Conservation (phyloP, 805 yeast genomes). For the Lipomyces mesembrius region DNA sequence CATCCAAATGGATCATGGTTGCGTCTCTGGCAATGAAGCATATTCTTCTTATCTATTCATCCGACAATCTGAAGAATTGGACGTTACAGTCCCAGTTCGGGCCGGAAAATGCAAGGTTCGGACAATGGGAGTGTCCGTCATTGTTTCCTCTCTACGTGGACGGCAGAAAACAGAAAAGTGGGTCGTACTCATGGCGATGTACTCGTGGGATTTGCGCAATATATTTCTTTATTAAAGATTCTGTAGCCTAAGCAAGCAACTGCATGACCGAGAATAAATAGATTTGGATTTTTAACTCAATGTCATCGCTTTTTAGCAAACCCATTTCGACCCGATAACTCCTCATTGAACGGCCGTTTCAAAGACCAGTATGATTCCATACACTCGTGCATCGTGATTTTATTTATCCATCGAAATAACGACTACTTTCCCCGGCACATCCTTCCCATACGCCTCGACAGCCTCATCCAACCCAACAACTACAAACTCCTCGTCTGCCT, state of each 20-base stretch:
- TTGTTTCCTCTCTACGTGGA: constrained; percentile 45
- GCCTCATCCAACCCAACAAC: background rate
- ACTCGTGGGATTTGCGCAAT: no score
- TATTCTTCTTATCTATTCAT: constrained; percentile 10
- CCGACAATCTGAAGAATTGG: constrained; percentile 14
- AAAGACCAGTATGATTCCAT: no score
- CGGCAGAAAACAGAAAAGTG: constrained; percentile 42
- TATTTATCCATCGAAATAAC: background rate
- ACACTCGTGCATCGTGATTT: no score
- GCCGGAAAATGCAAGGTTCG: constrained; percentile 41
- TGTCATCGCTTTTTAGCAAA: no score
- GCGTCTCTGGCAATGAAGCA: constrained; percentile 18
- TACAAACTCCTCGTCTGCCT: background rate
- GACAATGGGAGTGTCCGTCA: constrained; percentile 53
- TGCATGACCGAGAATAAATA: no score
- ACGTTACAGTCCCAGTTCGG: background rate
- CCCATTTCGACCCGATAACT: no score
- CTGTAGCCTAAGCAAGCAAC: no score
- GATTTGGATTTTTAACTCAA: no score
- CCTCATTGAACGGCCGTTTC: no score
- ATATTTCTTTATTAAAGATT: no score
- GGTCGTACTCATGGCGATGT: constrained; percentile 46
- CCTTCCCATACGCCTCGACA: constrained; percentile 6
- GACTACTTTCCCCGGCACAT: background rate
- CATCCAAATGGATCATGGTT: constrained; percentile 23